Evolutionary conservation across 75 land plant genomes (phyloP), one percentile per base, ranked within the genome.

Genomic region (Gnetum montanum): DNA sequence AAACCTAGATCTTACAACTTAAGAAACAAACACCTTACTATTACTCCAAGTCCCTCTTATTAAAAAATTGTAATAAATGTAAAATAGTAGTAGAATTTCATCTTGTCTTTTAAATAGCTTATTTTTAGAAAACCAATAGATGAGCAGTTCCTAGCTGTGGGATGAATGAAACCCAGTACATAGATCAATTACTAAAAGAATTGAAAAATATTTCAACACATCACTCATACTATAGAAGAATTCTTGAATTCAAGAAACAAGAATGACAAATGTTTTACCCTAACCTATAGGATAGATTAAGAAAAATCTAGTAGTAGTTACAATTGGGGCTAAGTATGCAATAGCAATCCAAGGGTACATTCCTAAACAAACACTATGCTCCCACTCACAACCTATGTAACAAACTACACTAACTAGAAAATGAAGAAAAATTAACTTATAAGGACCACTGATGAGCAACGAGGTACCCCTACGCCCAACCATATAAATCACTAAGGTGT

Each of bases 261-360:
- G 5, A 35, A 35, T 35, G 37, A 10, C 37, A 35, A 35, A 10
- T 35, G n/a, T n/a, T n/a, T n/a, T n/a, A n/a, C 60, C 46, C 24
- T 58, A 53, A 58, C 25, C 0, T 3, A 50, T 61, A 26, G 57
- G 43, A 34, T 49, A 61, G 59, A 49, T 61, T 41, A 49, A 49
- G 64, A 61, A 61, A 30, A 61, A 26, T 19, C 6, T 1, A 53
- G 57, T 18, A 31, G 57, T 25, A 33, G 58, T 37, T 47, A 10
- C 55, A 35, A 63, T 18, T 13, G 22, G 66, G 22, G 61, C 61
- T 38, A 15, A 63, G 19, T 53, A 63, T 33, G 66, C 61, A 57
- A 63, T 8, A 40, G 48, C 18, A 55, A 63, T 53, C 45, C 47
- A 55, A 23, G 29, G 46, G 27, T 12, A 34, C 66, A 63, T 18